Base-by-base conservation (phyloP, 1,284 basidiomycete genomes). In the Salmacisia buchloeana region DNA sequence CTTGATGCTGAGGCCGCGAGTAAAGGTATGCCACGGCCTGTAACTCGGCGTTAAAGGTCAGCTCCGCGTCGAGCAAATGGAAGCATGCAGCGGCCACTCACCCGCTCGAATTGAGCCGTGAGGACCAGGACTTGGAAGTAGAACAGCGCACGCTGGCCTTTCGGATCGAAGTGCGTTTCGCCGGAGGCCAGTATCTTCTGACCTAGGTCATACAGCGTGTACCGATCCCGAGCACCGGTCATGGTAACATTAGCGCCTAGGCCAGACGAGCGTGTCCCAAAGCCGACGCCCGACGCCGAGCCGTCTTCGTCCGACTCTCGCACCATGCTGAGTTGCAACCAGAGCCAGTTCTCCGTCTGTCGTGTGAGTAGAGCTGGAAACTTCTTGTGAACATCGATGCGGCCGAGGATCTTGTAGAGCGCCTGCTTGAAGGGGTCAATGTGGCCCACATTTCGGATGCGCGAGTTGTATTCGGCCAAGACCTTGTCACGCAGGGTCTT, bases 341-440 rank as follows among this genome's bases (percentile, higher is more conserved):
- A 99, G 38, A 97, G 84, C 94, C 96, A 99, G 81, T 97, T 94
- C 78, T 97, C 94, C 3, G 92, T 94, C 6, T 91, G 94, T 18
- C 86, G 85, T 0, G 92, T 96, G 4, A 97, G 91, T 57, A 89
- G 86, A 9, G 87, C 85, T 1, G 94, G 88, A 71, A 87, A 90
- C 65, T 92, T 86, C 61, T 91, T 85, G 5, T 86, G 82, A 1
- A 92, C 86, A 73, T 99, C 94, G 61, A 97, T 86, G 69, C 91
- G 88, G 43, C 94, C 94, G 83, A 98, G 89, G 34, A 98, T 83
- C 78, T 97, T 96, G 84, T 96, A 97, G 35, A 98, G 81, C 0
- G 93, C 94, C 59, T 92, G 86, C 81, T 97, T 97, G 85, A 92
- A 97, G 1, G 94, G 93, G 80, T 97, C 96, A 45, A 75, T 71